phyloP scores from a whole-genome alignment of 2,329 filamentous ascomycete species.

The Cadophora sp. region DNA sequence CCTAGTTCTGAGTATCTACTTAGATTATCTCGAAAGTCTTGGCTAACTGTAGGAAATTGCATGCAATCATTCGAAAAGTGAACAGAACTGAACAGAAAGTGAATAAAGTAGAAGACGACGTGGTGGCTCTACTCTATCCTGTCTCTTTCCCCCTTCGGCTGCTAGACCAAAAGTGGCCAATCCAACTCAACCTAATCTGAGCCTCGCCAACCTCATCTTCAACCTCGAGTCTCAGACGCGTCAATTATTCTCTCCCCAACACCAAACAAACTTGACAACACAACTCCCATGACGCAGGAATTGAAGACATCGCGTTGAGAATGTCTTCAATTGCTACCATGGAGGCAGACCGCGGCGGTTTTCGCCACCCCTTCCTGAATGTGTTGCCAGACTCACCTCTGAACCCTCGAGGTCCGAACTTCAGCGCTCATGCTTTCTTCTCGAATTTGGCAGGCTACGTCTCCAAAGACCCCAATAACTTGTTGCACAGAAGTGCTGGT shows the following conservation, averaged over 20 bases:
- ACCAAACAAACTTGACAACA: not conserved
- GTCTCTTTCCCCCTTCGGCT: not conserved
- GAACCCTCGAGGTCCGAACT: constrained; percentile 58
- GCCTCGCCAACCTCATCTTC: not conserved
- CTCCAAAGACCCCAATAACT: constrained; percentile 53
- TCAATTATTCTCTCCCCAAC: not conserved
- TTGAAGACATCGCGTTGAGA: not conserved
- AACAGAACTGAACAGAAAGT: not conserved
- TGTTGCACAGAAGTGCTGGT: constrained; percentile 30
- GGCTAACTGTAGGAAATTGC: not conserved
- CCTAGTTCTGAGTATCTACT: not conserved
- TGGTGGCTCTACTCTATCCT: not conserved
- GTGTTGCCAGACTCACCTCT: constrained; percentile 40
- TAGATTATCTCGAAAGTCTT: not conserved
- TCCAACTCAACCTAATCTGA: not conserved
- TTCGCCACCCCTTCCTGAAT: constrained; percentile 28
- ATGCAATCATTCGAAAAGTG: not conserved
- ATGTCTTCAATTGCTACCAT: not conserved
- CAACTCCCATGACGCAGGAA: not conserved
- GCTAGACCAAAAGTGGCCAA: not conserved
- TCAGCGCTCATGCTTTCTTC: constrained; percentile 59
- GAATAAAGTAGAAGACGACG: not conserved
- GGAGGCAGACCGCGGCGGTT: constrained; percentile 11
- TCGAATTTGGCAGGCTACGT: constrained; percentile 29
- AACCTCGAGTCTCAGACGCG: constrained; percentile 10